phyloP scores from a whole-genome alignment of 768 basidiomycete genomes.

The Mycena olivaceomarginata region DNA sequence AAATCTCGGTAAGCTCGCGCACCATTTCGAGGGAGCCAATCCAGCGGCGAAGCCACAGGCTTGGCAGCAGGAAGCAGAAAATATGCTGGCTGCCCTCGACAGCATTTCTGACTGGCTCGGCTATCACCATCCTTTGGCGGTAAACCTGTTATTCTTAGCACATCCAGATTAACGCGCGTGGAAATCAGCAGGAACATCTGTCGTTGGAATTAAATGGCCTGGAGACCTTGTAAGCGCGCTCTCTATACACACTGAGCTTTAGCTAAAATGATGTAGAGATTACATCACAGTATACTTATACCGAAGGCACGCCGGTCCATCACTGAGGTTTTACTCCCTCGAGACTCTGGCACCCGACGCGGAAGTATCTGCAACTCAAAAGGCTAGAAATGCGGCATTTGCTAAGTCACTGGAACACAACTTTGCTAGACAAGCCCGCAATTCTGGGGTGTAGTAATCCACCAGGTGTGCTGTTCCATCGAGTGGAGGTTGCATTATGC shows the following conservation, averaged over 20 bases:
- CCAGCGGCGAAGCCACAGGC: conserved; percentile 14
- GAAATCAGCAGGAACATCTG: conserved; percentile 15
- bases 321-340: conserved; percentile 81
- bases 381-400: conserved; percentile 38
- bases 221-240: conserved; percentile 26
- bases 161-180: conserved; percentile 51
- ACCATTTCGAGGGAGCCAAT: conserved; percentile 52
- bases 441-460: conserved; percentile 55
- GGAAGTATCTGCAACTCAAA: conserved; percentile 43
- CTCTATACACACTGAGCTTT: conserved; percentile 21
- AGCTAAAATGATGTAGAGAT: conserved; percentile 37
- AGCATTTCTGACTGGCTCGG: conserved; percentile 51
- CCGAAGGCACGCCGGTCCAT: conserved; percentile 68
- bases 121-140: conserved; percentile 51
- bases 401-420: conserved; percentile 58
- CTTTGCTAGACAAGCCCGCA: conserved; percentile 54
- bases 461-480: conserved; percentile 58
- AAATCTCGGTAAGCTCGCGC: too few relatives aligned
- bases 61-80: conserved; percentile 42
- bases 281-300: conserved; percentile 66
- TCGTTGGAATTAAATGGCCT: conserved; percentile 30
- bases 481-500: conserved; percentile 26
- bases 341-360: conserved; percentile 53
- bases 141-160: conserved; percentile 58
- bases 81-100: conserved; percentile 41